Evolutionary conservation across 1,284 basidiomycete species (phyloP), one percentile per base, ranked within the genome.

Genomic region (Cryptococcus jaspeensis): DNA sequence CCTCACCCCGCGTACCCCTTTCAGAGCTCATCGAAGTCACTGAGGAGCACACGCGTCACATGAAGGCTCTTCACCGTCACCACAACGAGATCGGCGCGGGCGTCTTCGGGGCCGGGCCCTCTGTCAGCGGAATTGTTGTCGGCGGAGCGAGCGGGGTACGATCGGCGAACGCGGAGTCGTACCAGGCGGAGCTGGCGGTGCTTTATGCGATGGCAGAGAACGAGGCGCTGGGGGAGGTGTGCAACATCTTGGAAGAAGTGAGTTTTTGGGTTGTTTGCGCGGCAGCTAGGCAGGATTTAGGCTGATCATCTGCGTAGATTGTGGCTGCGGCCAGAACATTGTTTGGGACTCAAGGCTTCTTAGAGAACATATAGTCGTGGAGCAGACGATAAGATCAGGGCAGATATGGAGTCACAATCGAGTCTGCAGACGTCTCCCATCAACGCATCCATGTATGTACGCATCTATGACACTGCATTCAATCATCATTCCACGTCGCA

Each of bases 151-250:
- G 22, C 18, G 22, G 48, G 52, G 28, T 38, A 35, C 45, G 28
- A 25, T 23, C 43, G 40, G 22, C 40, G 44, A 23, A 42, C 52
- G 49, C 22, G 36, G 41, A 20, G 63, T 40, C 51, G 7, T 60
- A 63, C 44, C 58, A 60, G 41, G 61, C 61, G 23, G 70, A 78
- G 53, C 64, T 78, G 38, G 69, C 70, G 2, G 69, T 74, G 8
- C 58, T 78, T 39, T 78, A 78, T 60, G 73, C 67, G 12, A 76
- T 77, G 70, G 76, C 76, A 15, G 76, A 78, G 62, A 69, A 75
- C 32, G 76, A 77, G 55, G 76, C 76, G 3, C 51, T 78, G 35
- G 70, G 65, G 0, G 73, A 75, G 53, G 61, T 73, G 9, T 76
- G 75, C 45, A 66, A 71, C 55, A 62, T 69, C 3, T 58, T 78